Conservation (phyloP, 768 basidiomycete genomes). For the Amyloporia xantha region DNA sequence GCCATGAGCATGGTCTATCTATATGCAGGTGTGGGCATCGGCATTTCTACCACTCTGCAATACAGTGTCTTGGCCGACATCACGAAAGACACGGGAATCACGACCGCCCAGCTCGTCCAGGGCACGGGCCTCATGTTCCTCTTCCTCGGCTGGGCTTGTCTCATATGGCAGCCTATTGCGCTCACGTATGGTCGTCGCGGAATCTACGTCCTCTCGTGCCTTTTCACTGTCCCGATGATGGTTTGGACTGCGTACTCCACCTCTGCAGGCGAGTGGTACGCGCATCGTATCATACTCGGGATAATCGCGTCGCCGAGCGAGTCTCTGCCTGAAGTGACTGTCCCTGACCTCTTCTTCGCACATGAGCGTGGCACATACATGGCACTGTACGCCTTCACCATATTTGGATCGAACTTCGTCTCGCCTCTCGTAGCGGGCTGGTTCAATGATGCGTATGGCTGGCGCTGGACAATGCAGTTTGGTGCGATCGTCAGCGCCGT, state of each 20-base stretch:
- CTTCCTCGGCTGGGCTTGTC: background rate
- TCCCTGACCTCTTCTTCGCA: background rate
- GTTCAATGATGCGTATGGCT: background rate
- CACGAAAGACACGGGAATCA: background rate
- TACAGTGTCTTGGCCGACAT: conserved; percentile 6
- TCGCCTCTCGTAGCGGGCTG: background rate
- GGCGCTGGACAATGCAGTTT: background rate
- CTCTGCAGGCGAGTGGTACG: background rate
- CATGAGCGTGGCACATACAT: background rate
- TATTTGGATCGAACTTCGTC: background rate
- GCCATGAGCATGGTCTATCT: background rate
- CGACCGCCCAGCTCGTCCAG: background rate
- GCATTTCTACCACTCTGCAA: conserved; percentile 1
- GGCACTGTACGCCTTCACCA: background rate
- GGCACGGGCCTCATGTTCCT: background rate
- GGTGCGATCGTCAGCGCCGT: background rate
- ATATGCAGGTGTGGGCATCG: background rate
- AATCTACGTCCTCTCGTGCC: background rate
- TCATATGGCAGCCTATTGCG: background rate
- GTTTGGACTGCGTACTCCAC: background rate
- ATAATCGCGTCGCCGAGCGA: background rate
- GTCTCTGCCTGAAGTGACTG: background rate
- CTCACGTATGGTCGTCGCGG: background rate
- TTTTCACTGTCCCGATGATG: background rate
- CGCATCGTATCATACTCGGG: background rate